phyloP scores from a whole-genome alignment of 2,329 filamentous ascomycete genomes.

The Calonectria henricotiae region DNA sequence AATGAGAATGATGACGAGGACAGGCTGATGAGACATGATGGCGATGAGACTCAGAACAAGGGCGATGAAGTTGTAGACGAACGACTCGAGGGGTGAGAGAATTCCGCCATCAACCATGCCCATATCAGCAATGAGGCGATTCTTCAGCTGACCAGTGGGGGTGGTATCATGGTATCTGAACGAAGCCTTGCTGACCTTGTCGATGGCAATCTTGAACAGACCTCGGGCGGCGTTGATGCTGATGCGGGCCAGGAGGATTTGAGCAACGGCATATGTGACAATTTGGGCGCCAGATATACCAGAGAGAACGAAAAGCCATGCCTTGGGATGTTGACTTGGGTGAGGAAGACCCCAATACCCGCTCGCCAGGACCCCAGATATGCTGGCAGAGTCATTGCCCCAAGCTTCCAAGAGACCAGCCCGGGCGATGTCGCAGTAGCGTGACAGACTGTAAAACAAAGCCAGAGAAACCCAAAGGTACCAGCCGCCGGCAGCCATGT shows the following conservation, averaged over 20 bases:
- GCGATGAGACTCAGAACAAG: conserved; percentile 83
- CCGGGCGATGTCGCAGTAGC: conserved; percentile 76
- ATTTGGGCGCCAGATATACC: conserved; percentile 76
- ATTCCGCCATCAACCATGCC: conserved; percentile 92
- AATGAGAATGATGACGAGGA: conserved; percentile 82
- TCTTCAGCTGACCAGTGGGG: conserved; percentile 91
- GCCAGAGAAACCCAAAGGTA: conserved; percentile 81
- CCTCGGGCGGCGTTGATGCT: conserved; percentile 83
- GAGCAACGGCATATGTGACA: conserved; percentile 73
- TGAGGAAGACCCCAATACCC: conserved; percentile 67
- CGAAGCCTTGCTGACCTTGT: conserved; percentile 82
- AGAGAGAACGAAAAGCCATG: conserved; percentile 84
- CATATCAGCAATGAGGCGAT: conserved; percentile 91
- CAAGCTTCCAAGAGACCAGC: conserved; percentile 90
- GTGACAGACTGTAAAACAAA: conserved; percentile 74
- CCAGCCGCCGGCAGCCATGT: conserved; percentile 85
- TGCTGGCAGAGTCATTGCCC: conserved; percentile 74
- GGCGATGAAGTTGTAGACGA: conserved; percentile 79
- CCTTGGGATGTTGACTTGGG: conserved; percentile 77
- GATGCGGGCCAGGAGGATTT: conserved; percentile 81
- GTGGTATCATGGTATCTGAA: conserved; percentile 95
- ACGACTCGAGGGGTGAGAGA: conserved; percentile 79
- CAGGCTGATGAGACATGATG: conserved; percentile 84
- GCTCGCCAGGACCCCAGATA: conserved; percentile 33
- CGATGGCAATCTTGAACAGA: conserved; percentile 82